Conservation (phyloP, 768 basidiomycete species). For the Daedaleopsis sinensis region DNA sequence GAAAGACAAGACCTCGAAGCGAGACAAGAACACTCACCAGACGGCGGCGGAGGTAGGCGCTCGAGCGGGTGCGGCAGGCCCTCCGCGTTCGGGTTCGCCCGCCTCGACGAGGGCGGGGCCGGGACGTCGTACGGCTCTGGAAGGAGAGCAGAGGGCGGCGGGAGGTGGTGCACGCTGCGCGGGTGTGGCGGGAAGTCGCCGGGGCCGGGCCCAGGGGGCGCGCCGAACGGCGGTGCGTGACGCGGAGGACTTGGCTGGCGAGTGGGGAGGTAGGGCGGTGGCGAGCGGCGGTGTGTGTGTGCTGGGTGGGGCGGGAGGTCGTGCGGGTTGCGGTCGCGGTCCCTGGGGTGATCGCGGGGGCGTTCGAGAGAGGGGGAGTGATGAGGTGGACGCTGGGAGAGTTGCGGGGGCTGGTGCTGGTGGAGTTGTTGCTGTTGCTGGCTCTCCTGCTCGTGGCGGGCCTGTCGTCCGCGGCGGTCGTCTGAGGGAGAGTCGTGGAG, state of each 20-base stretch:
- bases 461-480: slow-evolving; percentile 38
- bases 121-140: slow-evolving; percentile 25
- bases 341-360: slow-evolving; percentile 26
- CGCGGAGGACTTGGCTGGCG: slow-evolving; percentile 20
- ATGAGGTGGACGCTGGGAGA: slow-evolving; percentile 32
- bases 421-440: slow-evolving; percentile 31
- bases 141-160: slow-evolving; percentile 26
- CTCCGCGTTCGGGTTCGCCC: slow-evolving; percentile 22
- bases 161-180: slow-evolving; percentile 21
- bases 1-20: neutral
- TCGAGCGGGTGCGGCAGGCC: slow-evolving; percentile 23
- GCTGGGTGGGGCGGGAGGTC: slow-evolving; percentile 23
- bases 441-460: slow-evolving; percentile 34
- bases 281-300: slow-evolving; percentile 22
- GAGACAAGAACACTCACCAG: slow-evolving; percentile 12
- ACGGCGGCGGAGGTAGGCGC: slow-evolving; percentile 15
- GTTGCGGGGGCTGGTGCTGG: slow-evolving; percentile 30
- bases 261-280: slow-evolving; percentile 18
- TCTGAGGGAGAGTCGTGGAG: slow-evolving; percentile 73
- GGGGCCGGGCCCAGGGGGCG: slow-evolving; percentile 2
- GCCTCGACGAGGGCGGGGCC: slow-evolving; percentile 13
- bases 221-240: slow-evolving; percentile 19
- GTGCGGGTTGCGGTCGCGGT: slow-evolving; percentile 27
- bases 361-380: slow-evolving; percentile 29
- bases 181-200: neutral